Evolutionary conservation across 163 green algal species (phyloP).

Genomic region (Chloromonas sp.): DNA sequence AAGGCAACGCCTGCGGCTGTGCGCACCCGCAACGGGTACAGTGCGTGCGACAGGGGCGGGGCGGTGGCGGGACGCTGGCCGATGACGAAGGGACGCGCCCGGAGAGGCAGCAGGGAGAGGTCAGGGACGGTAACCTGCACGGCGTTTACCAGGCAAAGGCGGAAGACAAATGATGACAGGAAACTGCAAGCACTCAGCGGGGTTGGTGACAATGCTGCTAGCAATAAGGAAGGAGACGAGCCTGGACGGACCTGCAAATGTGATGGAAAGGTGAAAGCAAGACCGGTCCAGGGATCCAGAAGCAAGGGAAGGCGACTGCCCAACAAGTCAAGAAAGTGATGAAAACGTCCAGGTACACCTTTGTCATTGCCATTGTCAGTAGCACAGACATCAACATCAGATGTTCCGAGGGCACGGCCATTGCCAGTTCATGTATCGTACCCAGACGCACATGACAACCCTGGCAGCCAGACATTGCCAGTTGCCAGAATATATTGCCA

Average conservation of each 20-base stretch:
- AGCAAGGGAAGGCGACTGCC: neutral
- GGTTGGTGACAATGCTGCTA: too few relatives aligned
- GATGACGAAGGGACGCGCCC: neutral
- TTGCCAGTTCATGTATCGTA: neutral
- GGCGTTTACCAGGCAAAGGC: too few relatives aligned
- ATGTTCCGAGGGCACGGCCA: neutral
- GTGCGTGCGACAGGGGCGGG: neutral
- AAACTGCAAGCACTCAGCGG: too few relatives aligned
- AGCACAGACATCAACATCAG: neutral
- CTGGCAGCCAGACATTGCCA: neutral
- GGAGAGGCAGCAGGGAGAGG: constrained; percentile 1
- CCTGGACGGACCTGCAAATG: too few relatives aligned
- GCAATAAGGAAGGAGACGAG: too few relatives aligned
- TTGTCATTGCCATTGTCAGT: neutral
- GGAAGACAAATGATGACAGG: too few relatives aligned
- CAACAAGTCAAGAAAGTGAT: neutral
- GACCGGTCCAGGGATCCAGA: too few relatives aligned
- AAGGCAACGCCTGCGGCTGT: neutral
- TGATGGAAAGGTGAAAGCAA: too few relatives aligned
- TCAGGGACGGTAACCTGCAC: neutral
- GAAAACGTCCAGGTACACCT: neutral
- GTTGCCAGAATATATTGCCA: neutral
- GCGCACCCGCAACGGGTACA: neutral
- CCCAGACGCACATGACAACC: neutral
- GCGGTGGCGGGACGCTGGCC: neutral